Conservation (phyloP, 2,329 filamentous ascomycete genomes). For the Pseudogymnoascus pannorum region DNA sequence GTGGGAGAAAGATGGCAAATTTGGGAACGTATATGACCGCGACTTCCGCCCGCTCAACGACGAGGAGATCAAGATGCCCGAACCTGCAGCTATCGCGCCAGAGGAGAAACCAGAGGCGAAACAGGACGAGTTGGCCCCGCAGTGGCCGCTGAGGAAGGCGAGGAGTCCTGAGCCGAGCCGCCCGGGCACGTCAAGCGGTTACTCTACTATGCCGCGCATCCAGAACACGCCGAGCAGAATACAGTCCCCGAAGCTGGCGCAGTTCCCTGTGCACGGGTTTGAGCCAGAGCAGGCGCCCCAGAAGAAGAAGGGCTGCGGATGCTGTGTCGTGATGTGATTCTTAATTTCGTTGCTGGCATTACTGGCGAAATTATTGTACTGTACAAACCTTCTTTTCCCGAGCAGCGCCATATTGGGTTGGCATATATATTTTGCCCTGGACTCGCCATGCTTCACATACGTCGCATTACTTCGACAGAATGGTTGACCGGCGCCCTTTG, state of each 20-base stretch:
- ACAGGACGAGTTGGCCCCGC: slow-evolving; percentile 32
- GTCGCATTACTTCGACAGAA: slow-evolving; percentile 6
- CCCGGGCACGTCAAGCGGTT: slow-evolving; percentile 38
- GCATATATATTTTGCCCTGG: background rate
- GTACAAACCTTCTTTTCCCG: background rate
- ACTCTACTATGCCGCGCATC: slow-evolving; percentile 58
- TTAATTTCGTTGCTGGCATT: background rate
- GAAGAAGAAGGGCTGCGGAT: slow-evolving; percentile 39
- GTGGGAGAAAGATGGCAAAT: slow-evolving; percentile 87
- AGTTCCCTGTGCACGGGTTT: slow-evolving; percentile 23
- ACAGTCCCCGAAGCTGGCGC: slow-evolving; percentile 28
- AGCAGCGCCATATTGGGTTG: background rate
- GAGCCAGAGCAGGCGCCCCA: slow-evolving; percentile 36
- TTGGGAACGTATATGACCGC: slow-evolving; percentile 77
- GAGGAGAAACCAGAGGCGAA: slow-evolving; percentile 26
- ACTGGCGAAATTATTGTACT: background rate
- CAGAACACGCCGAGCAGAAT: slow-evolving; percentile 33
- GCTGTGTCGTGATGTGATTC: slow-evolving; percentile 44
- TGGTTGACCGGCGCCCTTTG: background rate
- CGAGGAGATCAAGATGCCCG: slow-evolving; percentile 37
- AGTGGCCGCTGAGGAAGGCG: slow-evolving; percentile 51
- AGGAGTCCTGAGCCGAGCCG: slow-evolving; percentile 43
- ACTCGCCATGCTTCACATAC: background rate
- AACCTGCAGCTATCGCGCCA: slow-evolving; percentile 18
- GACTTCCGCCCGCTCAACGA: slow-evolving; percentile 79